Percentiles rank a stretch among this genome's conserved stretches.
These are phyloP conservation scores for Termitomyces sp. DNA, from an alignment of 768 basidiomycete genomes.

Conservation along the genomic window DNA sequence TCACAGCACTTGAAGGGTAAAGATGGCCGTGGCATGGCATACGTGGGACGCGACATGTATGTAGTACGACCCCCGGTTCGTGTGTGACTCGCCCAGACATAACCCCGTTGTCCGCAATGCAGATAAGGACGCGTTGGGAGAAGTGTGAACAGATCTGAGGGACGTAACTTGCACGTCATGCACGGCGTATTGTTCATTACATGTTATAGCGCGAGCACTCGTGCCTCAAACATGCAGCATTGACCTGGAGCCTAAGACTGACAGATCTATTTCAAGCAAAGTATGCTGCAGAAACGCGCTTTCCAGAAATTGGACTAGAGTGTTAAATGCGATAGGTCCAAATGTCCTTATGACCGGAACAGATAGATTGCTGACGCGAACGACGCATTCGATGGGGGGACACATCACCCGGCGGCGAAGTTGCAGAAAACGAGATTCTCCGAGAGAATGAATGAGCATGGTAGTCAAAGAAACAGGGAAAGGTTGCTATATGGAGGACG, in stretches of 20 bases:
- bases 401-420: neutral
- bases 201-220: neutral
- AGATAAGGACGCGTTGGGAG: neutral
- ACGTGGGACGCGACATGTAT: too few species aligned
- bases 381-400: neutral
- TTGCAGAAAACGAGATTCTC: constrained; percentile 5
- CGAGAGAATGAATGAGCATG: constrained; percentile 4
- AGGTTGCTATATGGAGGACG: constrained; percentile 7
- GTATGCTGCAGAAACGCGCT: neutral
- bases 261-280: neutral
- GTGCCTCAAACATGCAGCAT: neutral
- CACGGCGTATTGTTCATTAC: neutral
- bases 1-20: too few species aligned
- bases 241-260: neutral
- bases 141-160: neutral
- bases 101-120: neutral
- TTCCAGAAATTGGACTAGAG: neutral
- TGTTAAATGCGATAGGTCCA: neutral
- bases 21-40: too few species aligned
- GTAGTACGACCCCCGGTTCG: too few species aligned
- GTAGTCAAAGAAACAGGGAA: neutral
- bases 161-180: neutral
- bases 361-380: neutral
- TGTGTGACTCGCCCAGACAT: too few species aligned
- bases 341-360: neutral